Evolutionary conservation across 352 stramenopile species (phyloP), one percentile per base, ranked within the genome.

Genomic region (Phytophthora uliginosa): DNA sequence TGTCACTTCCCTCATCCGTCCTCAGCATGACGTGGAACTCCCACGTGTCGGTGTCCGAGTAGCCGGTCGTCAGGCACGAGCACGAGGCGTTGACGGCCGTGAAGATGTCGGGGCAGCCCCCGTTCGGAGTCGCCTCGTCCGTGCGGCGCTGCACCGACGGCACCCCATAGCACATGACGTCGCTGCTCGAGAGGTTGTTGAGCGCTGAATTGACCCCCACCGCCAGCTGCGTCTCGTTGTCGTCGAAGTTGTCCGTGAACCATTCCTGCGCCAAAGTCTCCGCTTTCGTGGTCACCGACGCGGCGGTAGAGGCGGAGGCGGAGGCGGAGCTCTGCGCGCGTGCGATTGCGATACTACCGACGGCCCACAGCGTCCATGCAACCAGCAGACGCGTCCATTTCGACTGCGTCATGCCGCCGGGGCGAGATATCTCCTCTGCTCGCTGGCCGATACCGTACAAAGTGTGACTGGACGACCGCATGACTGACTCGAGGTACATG

Each of bases 161-260:
- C 33, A 78, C 26, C 1, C 63, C 59, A 36, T 69, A 22, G 61
- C 74, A 81, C 18, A 73, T 75, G 34, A 78, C 20, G 10, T 76
- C 65, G 55, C 33, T 63, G 51, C 36, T 63, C 8, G 66, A 63
- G 36, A 81, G 58, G 40, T 78, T 78, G 6, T 65, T 64, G 15
- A 79, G 67, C 24, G 73, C 67, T 15, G 68, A 69, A 34, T 78
- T 76, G 34, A 82, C 50, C 10, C 73, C 73, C 38, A 71, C 70
- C 28, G 69, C 70, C 57, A 81, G 34, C 45, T 78, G 65, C 65
- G 74, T 78, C 62, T 81, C 74, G 31, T 73, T 74, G 24, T 73
- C 61, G 38, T 66, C 63, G n/a, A 81, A 74, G 48, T 81, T 81
- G 34, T 57, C 12, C 0, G 57, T 73, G 62, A 78, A 81, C 74